Percentiles rank a stretch among this genome's conserved stretches.
Evolutionary conservation across 345 rosid genomes (phyloP).

Genomic region (Citrus trifoliata): DNA sequence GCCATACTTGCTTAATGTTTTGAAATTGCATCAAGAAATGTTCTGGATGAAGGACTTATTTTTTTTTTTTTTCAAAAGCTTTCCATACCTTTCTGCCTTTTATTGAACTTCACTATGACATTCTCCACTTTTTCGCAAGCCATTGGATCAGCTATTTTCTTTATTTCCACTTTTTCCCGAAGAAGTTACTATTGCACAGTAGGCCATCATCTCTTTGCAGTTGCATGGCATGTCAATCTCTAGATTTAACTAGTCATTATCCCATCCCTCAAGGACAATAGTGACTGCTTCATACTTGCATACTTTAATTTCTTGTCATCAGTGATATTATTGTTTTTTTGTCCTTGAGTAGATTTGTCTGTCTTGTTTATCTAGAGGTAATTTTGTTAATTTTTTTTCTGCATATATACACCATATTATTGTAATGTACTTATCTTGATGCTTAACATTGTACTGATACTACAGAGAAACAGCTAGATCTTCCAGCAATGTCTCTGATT

Average conservation of each 20-base stretch:
- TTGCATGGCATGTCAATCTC: background rate
- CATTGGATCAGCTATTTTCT: background rate
- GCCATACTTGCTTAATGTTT: background rate
- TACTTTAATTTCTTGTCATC: background rate
- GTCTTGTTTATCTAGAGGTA: background rate
- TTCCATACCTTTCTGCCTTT: background rate
- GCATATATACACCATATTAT: background rate
- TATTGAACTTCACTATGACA: background rate
- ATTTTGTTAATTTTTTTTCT: constrained; percentile 1
- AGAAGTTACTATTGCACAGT: background rate
- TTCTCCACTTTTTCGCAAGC: background rate
- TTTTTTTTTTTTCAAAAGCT: background rate
- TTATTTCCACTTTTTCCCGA: background rate
- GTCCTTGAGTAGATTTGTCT: background rate
- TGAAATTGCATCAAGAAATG: background rate
- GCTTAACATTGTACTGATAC: constrained; percentile 15
- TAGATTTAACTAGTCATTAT: background rate
- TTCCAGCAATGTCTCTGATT: constrained; percentile 34
- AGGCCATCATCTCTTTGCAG: background rate
- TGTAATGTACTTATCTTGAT: constrained; percentile 7
- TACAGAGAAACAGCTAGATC: constrained; percentile 61
- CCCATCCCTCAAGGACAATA: background rate
- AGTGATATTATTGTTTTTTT: background rate
- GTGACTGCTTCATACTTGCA: background rate
- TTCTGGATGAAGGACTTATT: background rate